These are phyloP conservation scores for Colletotrichum sidae DNA, from an alignment of 2,329 filamentous ascomycete species.

Conservation along the genomic window DNA sequence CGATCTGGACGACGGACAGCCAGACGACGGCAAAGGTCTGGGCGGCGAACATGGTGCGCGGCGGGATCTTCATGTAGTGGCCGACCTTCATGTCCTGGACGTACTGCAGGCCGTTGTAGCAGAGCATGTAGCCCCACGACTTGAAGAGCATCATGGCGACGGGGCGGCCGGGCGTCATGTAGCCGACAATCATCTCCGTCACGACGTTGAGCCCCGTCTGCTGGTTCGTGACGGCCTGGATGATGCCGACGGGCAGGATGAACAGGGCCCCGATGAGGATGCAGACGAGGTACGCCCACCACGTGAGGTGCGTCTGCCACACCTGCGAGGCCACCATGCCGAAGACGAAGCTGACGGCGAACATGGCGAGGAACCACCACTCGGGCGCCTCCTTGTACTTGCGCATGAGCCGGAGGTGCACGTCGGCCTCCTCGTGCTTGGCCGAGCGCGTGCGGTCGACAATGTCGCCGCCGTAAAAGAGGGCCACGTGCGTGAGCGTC, in stretches of 20 bases:
- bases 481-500: conserved; percentile 61
- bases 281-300: conserved; percentile 55
- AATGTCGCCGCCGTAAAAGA: conserved; percentile 66
- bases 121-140: conserved; percentile 58
- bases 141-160: conserved; percentile 65
- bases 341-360: conserved; percentile 61
- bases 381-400: conserved; percentile 66
- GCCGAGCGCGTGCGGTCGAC: conserved; percentile 46
- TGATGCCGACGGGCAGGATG: conserved; percentile 57
- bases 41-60: conserved; percentile 60
- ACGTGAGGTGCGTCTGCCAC: conserved; percentile 55
- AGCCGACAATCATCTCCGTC: conserved; percentile 61
- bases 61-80: conserved; percentile 66
- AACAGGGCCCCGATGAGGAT: conserved; percentile 54
- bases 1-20: conserved; percentile 52
- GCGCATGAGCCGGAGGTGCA: conserved; percentile 67
- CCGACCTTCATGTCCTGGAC: conserved; percentile 63
- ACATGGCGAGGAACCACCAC: conserved; percentile 67
- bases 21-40: conserved; percentile 56
- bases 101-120: conserved; percentile 59
- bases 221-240: conserved; percentile 61
- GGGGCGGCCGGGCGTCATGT: conserved; percentile 59
- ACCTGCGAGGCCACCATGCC: conserved; percentile 51
- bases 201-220: conserved; percentile 61
- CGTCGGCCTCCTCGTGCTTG: conserved; percentile 57